A percentile compares a stretch with the other conserved stretches of the same genome.
Conservation (phyloP, 2,329 filamentous ascomycete species). For the Fonsecaea pedrosoi region DNA sequence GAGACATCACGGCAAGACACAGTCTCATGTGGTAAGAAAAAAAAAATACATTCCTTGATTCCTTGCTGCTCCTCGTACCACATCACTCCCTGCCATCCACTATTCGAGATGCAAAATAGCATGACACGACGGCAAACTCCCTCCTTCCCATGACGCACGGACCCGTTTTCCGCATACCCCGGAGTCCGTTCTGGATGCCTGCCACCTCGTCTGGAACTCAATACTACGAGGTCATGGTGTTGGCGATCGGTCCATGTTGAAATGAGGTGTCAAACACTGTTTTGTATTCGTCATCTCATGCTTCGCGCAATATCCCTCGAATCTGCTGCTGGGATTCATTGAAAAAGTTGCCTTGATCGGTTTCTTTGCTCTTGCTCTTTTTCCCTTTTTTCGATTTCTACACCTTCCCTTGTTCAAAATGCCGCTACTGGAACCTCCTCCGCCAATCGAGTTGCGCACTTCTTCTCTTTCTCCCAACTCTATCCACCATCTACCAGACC, state of each 20-base stretch:
- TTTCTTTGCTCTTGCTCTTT: constrained; percentile 6
- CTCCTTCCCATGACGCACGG: constrained; percentile 24
- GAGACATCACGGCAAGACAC: constrained; percentile 62
- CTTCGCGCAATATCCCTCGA: neutral
- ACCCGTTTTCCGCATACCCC: constrained; percentile 12
- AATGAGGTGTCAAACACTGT: constrained; percentile 17
- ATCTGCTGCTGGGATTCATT: neutral
- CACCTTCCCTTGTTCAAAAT: constrained; percentile 26
- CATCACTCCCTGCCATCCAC: constrained; percentile 9
- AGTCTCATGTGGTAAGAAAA: constrained; percentile 62
- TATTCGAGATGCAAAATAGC: constrained; percentile 13
- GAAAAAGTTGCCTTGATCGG: neutral
- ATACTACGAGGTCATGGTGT: constrained; percentile 10
- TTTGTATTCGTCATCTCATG: constrained; percentile 22
- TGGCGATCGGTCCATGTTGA: constrained; percentile 1
- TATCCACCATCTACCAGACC: constrained; percentile 2
- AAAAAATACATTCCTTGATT: constrained; percentile 10
- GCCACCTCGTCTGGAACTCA: constrained; percentile 1
- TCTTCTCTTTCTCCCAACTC: constrained; percentile 3
- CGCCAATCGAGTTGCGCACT: constrained; percentile 19
- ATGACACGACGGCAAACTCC: neutral
- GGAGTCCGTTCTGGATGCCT: neutral
- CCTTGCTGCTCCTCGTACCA: constrained; percentile 9
- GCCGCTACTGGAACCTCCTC: constrained; percentile 27
- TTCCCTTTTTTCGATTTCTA: constrained; percentile 12